Conservation (phyloP, 2,329 filamentous ascomycete genomes). For the Exophiala calicioides region DNA sequence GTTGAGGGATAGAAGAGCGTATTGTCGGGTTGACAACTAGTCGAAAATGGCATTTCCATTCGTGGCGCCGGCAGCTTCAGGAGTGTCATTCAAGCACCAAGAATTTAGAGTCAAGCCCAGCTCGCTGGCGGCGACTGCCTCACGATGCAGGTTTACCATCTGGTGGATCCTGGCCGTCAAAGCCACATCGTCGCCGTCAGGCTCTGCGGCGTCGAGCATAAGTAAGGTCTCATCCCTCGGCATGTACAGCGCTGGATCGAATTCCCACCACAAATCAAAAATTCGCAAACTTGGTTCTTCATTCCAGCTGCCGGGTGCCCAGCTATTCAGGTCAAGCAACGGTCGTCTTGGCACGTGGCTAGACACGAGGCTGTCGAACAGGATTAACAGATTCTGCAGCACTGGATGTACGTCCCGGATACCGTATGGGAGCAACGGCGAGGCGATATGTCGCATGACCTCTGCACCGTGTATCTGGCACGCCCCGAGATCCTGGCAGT, state of each 20-base stretch:
- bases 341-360: conserved; percentile 14
- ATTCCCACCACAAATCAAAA: conserved; percentile 9
- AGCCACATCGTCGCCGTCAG: neutral
- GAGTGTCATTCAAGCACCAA: neutral
- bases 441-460: conserved; percentile 7
- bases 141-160: conserved; percentile 12
- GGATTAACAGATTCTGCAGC: conserved; percentile 14
- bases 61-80: neutral
- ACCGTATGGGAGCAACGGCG: too few relatives aligned
- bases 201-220: neutral
- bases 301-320: conserved; percentile 14
- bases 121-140: conserved; percentile 10
- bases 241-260: conserved; percentile 5
- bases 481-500: conserved; percentile 19
- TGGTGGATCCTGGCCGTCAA: neutral
- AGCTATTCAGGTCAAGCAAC: conserved; percentile 9
- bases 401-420: conserved; percentile 13
- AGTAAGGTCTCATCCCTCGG: conserved; percentile 6
- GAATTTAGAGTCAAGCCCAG: neutral
- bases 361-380: conserved; percentile 13
- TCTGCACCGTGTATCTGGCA: conserved; percentile 12
- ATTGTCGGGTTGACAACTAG: conserved; percentile 15
- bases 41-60: conserved; percentile 10
- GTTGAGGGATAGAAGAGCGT: conserved; percentile 10
- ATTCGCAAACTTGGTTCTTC: conserved; percentile 9